phyloP scores from a whole-genome alignment of 164 flowering plant genomes.

The Chimonanthus salicifolius region DNA sequence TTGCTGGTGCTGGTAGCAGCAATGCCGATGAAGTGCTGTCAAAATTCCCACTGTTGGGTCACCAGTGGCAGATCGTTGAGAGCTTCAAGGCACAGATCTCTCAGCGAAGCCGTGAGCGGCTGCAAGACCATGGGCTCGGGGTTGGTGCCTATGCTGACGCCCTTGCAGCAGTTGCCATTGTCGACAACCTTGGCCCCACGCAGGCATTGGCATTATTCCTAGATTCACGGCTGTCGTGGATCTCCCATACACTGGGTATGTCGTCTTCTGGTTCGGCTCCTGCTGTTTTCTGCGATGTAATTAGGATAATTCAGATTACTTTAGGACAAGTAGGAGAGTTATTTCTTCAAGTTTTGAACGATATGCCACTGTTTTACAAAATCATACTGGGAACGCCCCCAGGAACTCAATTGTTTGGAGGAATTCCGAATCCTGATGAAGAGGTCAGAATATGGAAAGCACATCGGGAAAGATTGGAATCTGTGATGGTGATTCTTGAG shows the following conservation, averaged over 20 bases:
- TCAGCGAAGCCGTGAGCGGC: slow-evolving; percentile 70
- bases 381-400: slow-evolving; percentile 78
- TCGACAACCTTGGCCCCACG: slow-evolving; percentile 65
- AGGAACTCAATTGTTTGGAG: slow-evolving; percentile 89
- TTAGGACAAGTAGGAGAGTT: slow-evolving; percentile 84
- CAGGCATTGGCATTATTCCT: slow-evolving; percentile 63
- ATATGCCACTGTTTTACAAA: slow-evolving; percentile 89
- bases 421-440: slow-evolving; percentile 87
- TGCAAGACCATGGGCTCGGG: slow-evolving; percentile 50
- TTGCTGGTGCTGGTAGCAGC: slow-evolving; percentile 16
- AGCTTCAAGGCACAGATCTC: slow-evolving; percentile 88
- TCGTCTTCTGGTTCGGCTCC: slow-evolving; percentile 32
- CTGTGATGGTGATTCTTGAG: slow-evolving; percentile 55
- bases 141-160: slow-evolving; percentile 78
- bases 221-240: slow-evolving; percentile 72
- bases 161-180: slow-evolving; percentile 68
- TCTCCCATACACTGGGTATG: slow-evolving; percentile 37
- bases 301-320: slow-evolving; percentile 67
- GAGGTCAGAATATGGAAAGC: slow-evolving; percentile 82
- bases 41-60: slow-evolving; percentile 71
- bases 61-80: slow-evolving; percentile 93
- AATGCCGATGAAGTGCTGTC: slow-evolving; percentile 31
- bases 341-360: slow-evolving; percentile 76
- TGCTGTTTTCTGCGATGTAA: slow-evolving; percentile 57
- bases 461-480: slow-evolving; percentile 68